These are phyloP conservation scores for Neurospora africana DNA, from an alignment of 495 filamentous ascomycete species.

Conservation along the genomic window DNA sequence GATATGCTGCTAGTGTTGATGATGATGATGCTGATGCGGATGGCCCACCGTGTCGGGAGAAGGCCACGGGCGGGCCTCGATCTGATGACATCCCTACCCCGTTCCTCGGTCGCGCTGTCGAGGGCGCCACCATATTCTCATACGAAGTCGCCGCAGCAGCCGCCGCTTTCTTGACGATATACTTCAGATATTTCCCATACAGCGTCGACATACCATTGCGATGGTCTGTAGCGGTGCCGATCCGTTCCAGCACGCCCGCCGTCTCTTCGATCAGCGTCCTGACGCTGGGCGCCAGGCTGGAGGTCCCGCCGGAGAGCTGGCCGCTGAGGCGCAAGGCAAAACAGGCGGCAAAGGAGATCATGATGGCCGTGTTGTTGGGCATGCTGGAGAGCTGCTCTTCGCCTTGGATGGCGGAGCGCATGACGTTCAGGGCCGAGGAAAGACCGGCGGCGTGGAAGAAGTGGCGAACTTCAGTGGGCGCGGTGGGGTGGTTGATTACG, in stretches of 20 bases:
- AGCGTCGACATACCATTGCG: conserved; percentile 51
- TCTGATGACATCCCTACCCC: not conserved
- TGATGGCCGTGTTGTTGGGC: conserved; percentile 69
- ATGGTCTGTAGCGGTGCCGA: conserved; percentile 52
- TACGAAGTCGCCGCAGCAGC: not conserved
- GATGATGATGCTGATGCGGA: conserved; percentile 6
- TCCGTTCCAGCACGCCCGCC: conserved; percentile 56
- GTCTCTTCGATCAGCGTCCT: conserved; percentile 58
- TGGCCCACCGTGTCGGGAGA: not conserved
- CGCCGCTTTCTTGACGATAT: conserved; percentile 38
- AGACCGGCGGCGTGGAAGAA: conserved; percentile 61
- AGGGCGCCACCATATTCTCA: not conserved
- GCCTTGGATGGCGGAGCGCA: conserved; percentile 61
- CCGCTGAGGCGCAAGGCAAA: conserved; percentile 56
- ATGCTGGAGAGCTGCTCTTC: conserved; percentile 59
- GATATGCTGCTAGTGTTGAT: conserved; percentile 1
- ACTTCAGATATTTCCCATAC: conserved; percentile 51
- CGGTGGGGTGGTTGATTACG: conserved; percentile 65
- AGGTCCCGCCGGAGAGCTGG: conserved; percentile 40
- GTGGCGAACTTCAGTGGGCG: conserved; percentile 55
- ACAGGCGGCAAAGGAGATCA: conserved; percentile 67
- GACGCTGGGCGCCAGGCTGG: conserved; percentile 56
- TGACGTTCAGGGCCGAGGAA: conserved; percentile 61
- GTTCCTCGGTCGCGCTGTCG: not conserved
- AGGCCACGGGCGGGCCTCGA: not conserved